These are phyloP conservation scores for Xylaria sp. DNA, from an alignment of 2,329 filamentous ascomycete genomes.

Conservation along the genomic window DNA sequence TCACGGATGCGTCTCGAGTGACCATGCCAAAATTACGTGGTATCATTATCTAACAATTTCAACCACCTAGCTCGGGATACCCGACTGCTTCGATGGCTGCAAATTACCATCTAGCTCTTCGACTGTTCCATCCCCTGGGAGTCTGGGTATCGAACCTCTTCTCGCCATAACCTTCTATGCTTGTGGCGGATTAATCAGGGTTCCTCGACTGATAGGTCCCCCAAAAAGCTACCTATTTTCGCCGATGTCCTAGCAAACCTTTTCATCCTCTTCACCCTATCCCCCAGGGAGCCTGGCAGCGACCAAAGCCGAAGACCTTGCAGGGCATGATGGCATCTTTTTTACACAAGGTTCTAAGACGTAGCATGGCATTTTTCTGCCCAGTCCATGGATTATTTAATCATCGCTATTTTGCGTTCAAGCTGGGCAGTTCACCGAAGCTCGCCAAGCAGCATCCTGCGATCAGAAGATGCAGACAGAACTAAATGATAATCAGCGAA, in stretches of 20 bases:
- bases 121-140: not conserved
- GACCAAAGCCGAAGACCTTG: too few species aligned
- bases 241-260: not conserved
- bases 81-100: not conserved
- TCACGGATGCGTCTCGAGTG: not conserved
- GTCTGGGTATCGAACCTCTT: not conserved
- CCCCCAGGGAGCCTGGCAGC: too few species aligned
- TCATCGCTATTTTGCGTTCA: not conserved
- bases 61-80: not conserved
- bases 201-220: not conserved
- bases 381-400: not conserved
- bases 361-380: not conserved
- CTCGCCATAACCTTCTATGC: not conserved
- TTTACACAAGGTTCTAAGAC: not conserved
- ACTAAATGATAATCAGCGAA: slow-evolving; percentile 63
- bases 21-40: not conserved
- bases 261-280: too few species aligned
- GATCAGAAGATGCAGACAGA: slow-evolving; percentile 87
- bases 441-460: slow-evolving; percentile 82
- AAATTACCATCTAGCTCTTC: not conserved
- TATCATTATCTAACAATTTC: not conserved
- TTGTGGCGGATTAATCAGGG: not conserved
- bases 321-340: not conserved
- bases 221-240: not conserved
- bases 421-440: slow-evolving; percentile 56